Evolutionary conservation across 192 early-diverging fungal species (phyloP).

Genomic region (Gaertneriomyces semiglobifer): DNA sequence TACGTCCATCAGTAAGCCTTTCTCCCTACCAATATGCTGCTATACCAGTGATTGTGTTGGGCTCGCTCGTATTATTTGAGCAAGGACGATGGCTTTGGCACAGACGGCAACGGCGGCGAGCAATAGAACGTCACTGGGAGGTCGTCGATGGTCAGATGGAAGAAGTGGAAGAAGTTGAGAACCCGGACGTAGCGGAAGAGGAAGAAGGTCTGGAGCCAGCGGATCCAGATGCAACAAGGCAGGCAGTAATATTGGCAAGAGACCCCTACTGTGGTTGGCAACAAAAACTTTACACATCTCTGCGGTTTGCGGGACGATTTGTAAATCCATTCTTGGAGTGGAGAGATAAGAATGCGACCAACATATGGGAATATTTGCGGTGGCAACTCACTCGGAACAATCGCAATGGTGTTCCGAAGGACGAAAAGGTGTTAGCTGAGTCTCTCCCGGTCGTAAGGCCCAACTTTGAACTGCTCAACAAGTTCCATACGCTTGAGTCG

Average conservation of each 20-base stretch:
- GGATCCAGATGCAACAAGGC: conserved; percentile 15
- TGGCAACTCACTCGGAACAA: conserved; percentile 40
- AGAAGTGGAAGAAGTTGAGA: conserved; percentile 20
- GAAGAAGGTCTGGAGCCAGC: conserved; percentile 22
- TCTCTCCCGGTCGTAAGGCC: conserved; percentile 31
- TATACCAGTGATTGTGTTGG: conserved; percentile 9
- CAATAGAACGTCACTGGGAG: conserved; percentile 26
- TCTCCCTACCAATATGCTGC: neutral
- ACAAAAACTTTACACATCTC: conserved; percentile 36
- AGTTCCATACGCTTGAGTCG: neutral
- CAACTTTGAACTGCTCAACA: conserved; percentile 30
- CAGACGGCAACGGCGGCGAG: conserved; percentile 16
- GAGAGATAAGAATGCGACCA: conserved; percentile 42
- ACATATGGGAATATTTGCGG: conserved; percentile 34
- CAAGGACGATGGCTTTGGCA: conserved; percentile 36
- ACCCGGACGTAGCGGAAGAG: conserved; percentile 8
- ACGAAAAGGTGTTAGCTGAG: conserved; percentile 22
- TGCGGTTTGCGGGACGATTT: conserved; percentile 44
- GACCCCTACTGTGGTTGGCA: conserved; percentile 6
- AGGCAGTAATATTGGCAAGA: conserved; percentile 12
- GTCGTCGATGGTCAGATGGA: conserved; percentile 17
- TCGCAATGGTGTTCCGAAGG: conserved; percentile 38
- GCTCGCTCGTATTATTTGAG: conserved; percentile 27
- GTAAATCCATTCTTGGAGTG: conserved; percentile 63
- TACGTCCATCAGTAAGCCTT: neutral